These are phyloP conservation scores for Albifimbria verrucaria DNA, from an alignment of 2,329 filamentous ascomycete genomes.

Conservation along the genomic window DNA sequence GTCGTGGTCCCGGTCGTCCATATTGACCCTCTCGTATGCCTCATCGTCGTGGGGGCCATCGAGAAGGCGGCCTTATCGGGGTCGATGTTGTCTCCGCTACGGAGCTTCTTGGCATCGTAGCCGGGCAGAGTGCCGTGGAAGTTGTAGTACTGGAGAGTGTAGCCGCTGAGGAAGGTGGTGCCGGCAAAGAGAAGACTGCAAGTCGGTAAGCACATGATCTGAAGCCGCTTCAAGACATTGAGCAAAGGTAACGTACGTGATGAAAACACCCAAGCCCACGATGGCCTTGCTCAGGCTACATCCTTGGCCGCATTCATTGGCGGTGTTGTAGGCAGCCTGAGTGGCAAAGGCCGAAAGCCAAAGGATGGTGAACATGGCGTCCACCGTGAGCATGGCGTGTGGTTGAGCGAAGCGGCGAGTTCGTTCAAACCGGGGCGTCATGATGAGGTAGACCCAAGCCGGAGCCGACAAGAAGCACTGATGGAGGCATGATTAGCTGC, in stretches of 20 bases:
- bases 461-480: slow-evolving; percentile 65
- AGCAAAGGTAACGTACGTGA: slow-evolving; percentile 46
- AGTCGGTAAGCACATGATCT: neutral
- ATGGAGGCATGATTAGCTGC: too few species aligned
- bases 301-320: slow-evolving; percentile 49
- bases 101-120: slow-evolving; percentile 48
- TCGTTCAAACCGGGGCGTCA: slow-evolving; percentile 61
- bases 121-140: slow-evolving; percentile 60
- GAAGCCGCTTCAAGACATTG: neutral
- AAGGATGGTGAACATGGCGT: slow-evolving; percentile 55
- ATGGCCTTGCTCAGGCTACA: slow-evolving; percentile 62
- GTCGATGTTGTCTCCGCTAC: slow-evolving; percentile 51
- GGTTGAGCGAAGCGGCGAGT: slow-evolving; percentile 61
- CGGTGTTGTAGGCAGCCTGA: slow-evolving; percentile 61
- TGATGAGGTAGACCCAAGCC: slow-evolving; percentile 62
- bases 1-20: slow-evolving; percentile 53
- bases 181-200: slow-evolving; percentile 52
- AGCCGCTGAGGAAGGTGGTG: slow-evolving; percentile 55
- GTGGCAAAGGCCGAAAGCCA: slow-evolving; percentile 67
- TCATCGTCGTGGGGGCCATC: slow-evolving; percentile 64
- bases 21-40: slow-evolving; percentile 59
- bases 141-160: slow-evolving; percentile 59
- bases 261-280: slow-evolving; percentile 60
- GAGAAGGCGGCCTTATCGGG: slow-evolving; percentile 69
- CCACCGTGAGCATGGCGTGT: slow-evolving; percentile 57